These are phyloP conservation scores for Castanospermum australe DNA, from an alignment of 306 rosid genomes.

Conservation along the genomic window DNA sequence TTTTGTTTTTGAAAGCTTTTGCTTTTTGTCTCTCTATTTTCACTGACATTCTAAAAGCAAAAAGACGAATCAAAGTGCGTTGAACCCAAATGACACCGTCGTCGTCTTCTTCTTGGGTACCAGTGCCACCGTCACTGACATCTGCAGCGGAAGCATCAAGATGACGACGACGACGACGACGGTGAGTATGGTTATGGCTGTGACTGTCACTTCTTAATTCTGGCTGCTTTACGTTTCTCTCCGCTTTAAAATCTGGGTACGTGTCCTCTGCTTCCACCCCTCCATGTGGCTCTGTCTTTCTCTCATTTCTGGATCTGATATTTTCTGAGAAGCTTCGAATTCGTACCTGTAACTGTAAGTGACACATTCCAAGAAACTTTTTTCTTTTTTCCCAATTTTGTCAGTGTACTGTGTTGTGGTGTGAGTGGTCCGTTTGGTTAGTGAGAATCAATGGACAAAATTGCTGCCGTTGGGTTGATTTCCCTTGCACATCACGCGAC, in stretches of 20 bases:
- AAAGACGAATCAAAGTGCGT: slow-evolving; percentile 48
- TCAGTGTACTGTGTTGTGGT: too few relatives aligned
- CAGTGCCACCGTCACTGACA: too few relatives aligned
- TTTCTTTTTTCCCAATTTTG: neutral
- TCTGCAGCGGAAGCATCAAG: too few relatives aligned
- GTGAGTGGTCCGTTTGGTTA: neutral
- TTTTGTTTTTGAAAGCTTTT: neutral
- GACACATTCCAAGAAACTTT: neutral
- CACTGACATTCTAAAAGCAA: neutral
- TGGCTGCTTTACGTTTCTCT: too few relatives aligned
- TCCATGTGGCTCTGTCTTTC: neutral
- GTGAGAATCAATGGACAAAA: neutral
- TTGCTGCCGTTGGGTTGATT: neutral
- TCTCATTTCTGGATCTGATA: slow-evolving; percentile 40
- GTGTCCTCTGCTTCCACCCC: neutral
- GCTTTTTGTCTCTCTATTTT: neutral
- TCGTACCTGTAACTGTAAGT: slow-evolving; percentile 28
- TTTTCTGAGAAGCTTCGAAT: neutral
- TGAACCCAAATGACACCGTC: neutral
- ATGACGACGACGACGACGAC: too few relatives aligned
- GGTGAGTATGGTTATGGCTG: too few relatives aligned
- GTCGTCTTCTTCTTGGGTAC: slow-evolving; percentile 19
- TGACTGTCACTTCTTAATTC: too few relatives aligned
- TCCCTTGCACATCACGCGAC: too few relatives aligned
- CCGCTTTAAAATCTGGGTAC: too few relatives aligned